Conservation (phyloP, 257 asterid species). For the Knoxia roxburghii region DNA sequence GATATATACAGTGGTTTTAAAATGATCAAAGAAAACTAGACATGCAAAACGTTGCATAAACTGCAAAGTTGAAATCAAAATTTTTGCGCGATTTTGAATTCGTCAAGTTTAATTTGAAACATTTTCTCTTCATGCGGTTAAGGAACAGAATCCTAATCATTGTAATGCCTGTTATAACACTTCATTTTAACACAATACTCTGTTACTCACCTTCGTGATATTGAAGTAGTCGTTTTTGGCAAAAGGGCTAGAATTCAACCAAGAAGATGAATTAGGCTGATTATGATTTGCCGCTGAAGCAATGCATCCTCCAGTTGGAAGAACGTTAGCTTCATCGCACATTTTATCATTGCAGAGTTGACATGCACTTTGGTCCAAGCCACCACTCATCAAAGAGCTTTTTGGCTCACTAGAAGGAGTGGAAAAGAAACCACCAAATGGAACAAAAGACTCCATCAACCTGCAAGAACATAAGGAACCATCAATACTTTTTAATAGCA, state of each 20-base stretch:
- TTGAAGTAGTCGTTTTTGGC: slow-evolving; percentile 15
- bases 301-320: slow-evolving; percentile 30
- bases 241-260: slow-evolving; percentile 44
- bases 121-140: background rate
- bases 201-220: slow-evolving; percentile 42
- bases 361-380: slow-evolving; percentile 33
- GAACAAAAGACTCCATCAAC: slow-evolving; percentile 97
- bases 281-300: slow-evolving; percentile 29
- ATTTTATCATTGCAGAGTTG: slow-evolving; percentile 55
- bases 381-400: slow-evolving; percentile 28
- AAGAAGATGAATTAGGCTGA: slow-evolving; percentile 45
- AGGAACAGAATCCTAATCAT: background rate
- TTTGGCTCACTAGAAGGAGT: slow-evolving; percentile 50
- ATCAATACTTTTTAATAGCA: background rate
- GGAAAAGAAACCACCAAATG: slow-evolving; percentile 91
- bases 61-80: background rate
- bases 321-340: slow-evolving; percentile 47
- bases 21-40: no score
- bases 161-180: no score
- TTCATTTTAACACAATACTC: slow-evolving; percentile 1
- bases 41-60: no score
- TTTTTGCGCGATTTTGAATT: background rate
- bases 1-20: slow-evolving; percentile 37
- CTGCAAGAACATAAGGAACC: slow-evolving; percentile 37
- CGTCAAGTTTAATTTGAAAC: no score